Percentiles rank a stretch among this genome's conserved stretches.
These are phyloP conservation scores for Emergomyces pasteurianus DNA, from an alignment of 2,329 filamentous ascomycete genomes.

Conservation along the genomic window DNA sequence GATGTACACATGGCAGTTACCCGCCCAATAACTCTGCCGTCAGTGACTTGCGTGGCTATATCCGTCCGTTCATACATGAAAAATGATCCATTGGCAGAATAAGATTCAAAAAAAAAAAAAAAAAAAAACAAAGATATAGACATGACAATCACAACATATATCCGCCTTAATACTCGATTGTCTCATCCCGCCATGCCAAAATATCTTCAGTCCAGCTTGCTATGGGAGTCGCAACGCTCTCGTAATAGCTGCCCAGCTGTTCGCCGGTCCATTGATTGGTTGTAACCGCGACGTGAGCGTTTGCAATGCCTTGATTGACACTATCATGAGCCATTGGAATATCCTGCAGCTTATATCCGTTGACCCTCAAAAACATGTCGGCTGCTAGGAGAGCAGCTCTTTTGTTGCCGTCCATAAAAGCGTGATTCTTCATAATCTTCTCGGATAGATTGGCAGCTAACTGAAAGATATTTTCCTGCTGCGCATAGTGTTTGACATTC, in stretches of 20 bases:
- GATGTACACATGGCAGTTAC: too few species aligned
- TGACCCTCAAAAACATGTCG: slow-evolving; percentile 15
- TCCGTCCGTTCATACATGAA: too few species aligned
- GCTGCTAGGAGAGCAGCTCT: slow-evolving; percentile 18
- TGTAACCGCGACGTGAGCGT: slow-evolving; percentile 11
- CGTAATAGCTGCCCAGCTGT: slow-evolving; percentile 8
- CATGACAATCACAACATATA: background rate
- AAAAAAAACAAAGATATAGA: background rate
- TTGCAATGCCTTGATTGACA: slow-evolving; percentile 1
- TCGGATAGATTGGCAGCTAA: slow-evolving; percentile 17
- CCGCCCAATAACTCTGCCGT: background rate
- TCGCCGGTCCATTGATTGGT: slow-evolving; percentile 8
- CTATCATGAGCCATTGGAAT: slow-evolving; percentile 3
- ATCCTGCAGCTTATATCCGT: slow-evolving; percentile 15
- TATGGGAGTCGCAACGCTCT: background rate
- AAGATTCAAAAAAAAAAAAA: too few species aligned
- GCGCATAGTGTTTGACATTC: slow-evolving; percentile 16
- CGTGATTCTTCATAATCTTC: slow-evolving; percentile 21
- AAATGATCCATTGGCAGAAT: too few species aligned
- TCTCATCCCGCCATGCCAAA: background rate
- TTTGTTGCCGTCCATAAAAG: slow-evolving; percentile 21
- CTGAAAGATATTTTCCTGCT: slow-evolving; percentile 15
- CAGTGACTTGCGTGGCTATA: too few species aligned
- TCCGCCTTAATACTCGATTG: background rate
- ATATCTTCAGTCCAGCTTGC: background rate